A percentile compares a stretch with the other conserved stretches of the same genome.
phyloP scores from a whole-genome alignment of 2,329 filamentous ascomycete genomes.

The Cladobotryum mycophilum region DNA sequence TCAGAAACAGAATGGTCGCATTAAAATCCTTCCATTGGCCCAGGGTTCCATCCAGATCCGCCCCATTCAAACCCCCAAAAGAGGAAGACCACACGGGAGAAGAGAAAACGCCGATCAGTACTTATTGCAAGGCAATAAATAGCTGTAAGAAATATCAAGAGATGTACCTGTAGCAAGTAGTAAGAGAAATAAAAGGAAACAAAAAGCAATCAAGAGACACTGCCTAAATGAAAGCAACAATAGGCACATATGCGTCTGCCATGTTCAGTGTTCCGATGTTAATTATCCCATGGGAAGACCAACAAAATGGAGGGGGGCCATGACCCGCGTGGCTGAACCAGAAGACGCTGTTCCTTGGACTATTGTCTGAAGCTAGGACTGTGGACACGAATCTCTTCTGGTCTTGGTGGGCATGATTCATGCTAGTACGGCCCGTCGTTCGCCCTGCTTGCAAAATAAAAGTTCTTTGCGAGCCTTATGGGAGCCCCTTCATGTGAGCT shows the following conservation, averaged over 20 bases:
- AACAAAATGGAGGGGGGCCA: neutral
- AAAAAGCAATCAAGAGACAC: too few species aligned
- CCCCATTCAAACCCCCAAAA: neutral
- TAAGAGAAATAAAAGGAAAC: too few species aligned
- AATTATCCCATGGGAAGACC: neutral
- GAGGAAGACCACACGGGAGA: neutral
- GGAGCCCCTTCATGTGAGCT: constrained; percentile 29
- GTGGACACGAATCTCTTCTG: neutral
- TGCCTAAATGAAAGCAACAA: too few species aligned
- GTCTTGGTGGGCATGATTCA: too few species aligned
- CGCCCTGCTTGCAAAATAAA: neutral
- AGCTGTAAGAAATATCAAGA: too few species aligned
- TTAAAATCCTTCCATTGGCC: neutral
- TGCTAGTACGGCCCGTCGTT: neutral
- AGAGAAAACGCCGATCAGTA: too few species aligned
- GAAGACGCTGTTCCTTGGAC: constrained; percentile 5
- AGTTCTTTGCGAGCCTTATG: neutral
- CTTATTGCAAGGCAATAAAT: too few species aligned
- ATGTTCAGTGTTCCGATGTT: too few species aligned
- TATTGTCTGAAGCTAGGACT: constrained; percentile 1
- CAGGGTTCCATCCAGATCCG: neutral
- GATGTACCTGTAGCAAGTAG: too few species aligned
- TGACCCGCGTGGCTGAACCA: constrained; percentile 7
- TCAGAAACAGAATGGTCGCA: neutral
- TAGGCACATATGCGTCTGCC: too few species aligned